A percentile compares a stretch with the other conserved stretches of the same genome.
These are phyloP conservation scores for Suillus americanus DNA, from an alignment of 768 basidiomycete genomes.

Conservation along the genomic window DNA sequence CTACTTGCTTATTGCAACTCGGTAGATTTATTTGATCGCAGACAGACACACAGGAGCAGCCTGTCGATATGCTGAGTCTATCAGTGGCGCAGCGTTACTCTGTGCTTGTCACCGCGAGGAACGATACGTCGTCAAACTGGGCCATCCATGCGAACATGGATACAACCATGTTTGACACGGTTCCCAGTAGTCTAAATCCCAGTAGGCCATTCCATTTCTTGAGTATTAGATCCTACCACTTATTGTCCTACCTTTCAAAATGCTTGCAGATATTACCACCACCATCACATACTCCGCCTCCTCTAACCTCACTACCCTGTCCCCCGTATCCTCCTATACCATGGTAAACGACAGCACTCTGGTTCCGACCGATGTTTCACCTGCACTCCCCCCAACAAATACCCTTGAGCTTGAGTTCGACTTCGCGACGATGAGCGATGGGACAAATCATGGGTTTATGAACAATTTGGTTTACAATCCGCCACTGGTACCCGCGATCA, in stretches of 20 bases:
- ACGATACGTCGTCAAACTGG: conserved; percentile 84
- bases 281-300: conserved; percentile 72
- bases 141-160: conserved; percentile 92
- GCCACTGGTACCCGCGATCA: conserved; percentile 72
- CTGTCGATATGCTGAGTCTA: conserved; percentile 69
- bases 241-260: neutral
- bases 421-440: conserved; percentile 86
- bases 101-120: conserved; percentile 86
- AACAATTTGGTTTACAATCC: conserved; percentile 67
- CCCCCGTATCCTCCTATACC: conserved; percentile 54
- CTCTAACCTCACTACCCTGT: conserved; percentile 50
- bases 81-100: conserved; percentile 94
- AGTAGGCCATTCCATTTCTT: conserved; percentile 46
- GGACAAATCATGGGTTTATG: conserved; percentile 82
- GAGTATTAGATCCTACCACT: neutral
- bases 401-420: conserved; percentile 68
- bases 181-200: conserved; percentile 70
- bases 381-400: conserved; percentile 51
- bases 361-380: conserved; percentile 55
- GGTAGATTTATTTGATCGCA: conserved; percentile 25
- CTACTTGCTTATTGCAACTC: neutral
- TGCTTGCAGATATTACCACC: conserved; percentile 68
- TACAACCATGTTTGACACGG: conserved; percentile 81
- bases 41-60: conserved; percentile 76
- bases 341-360: conserved; percentile 68